Conservation (phyloP, 2,329 filamentous ascomycete species). For the Fusarium lateritium region DNA sequence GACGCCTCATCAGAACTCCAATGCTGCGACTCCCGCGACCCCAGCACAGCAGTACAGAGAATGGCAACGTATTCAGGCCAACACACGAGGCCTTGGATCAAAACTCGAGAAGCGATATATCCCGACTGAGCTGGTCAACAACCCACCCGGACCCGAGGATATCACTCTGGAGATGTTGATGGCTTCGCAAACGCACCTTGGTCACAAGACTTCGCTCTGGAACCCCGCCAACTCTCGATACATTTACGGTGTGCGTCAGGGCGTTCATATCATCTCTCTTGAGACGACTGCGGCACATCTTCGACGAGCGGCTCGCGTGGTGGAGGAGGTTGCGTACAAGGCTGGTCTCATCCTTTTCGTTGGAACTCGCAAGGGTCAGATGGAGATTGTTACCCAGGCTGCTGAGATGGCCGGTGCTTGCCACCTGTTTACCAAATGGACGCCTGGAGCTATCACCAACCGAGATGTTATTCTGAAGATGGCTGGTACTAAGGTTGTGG, state of each 20-base stretch:
- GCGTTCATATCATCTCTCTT: constrained; percentile 92
- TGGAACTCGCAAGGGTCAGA: constrained; percentile 87
- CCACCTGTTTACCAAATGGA: constrained; percentile 95
- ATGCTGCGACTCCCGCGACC: constrained; percentile 56
- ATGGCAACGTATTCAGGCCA: constrained; percentile 57
- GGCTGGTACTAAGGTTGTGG: constrained; percentile 80
- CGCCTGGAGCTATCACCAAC: constrained; percentile 92
- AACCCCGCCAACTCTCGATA: constrained; percentile 95
- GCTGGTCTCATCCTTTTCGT: constrained; percentile 93
- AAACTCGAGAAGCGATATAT: constrained; percentile 70
- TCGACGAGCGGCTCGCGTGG: constrained; percentile 91
- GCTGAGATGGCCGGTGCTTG: constrained; percentile 84
- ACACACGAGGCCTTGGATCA: constrained; percentile 66
- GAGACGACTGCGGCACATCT: constrained; percentile 91
- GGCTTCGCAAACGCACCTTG: constrained; percentile 89
- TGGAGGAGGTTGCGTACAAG: constrained; percentile 85
- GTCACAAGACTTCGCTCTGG: constrained; percentile 92
- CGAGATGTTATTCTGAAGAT: constrained; percentile 86
- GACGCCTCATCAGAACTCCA: constrained; percentile 50
- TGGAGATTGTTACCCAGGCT: constrained; percentile 83
- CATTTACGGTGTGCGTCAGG: constrained; percentile 91
- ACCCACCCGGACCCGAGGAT: constrained; percentile 83
- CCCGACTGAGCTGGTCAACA: constrained; percentile 74
- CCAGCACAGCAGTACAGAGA: constrained; percentile 58
- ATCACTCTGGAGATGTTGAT: constrained; percentile 92